Conservation (phyloP, 768 basidiomycete genomes). For the Tremella fuciformis region DNA sequence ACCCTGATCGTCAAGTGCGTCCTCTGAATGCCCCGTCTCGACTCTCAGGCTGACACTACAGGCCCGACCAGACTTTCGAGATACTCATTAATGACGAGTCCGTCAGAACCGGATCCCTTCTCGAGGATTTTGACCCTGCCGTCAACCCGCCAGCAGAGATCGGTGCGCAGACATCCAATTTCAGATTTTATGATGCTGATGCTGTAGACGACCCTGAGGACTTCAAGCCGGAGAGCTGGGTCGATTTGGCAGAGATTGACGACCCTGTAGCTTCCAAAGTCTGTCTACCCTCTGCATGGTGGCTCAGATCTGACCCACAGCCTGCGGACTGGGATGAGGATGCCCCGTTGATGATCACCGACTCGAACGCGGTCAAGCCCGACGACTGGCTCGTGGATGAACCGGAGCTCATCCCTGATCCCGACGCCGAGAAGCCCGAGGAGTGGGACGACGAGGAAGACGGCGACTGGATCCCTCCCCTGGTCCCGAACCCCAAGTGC, state of each 20-base stretch:
- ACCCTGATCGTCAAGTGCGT: slow-evolving; percentile 87
- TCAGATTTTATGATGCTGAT: slow-evolving; percentile 9
- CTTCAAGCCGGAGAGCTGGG: slow-evolving; percentile 87
- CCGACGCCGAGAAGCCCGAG: slow-evolving; percentile 83
- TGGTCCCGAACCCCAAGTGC: slow-evolving; percentile 85
- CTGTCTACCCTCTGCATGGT: slow-evolving; percentile 3
- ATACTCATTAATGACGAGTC: slow-evolving; percentile 84
- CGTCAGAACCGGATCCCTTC: slow-evolving; percentile 72
- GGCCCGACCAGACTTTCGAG: slow-evolving; percentile 88
- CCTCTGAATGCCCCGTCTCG: neutral
- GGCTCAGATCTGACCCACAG: slow-evolving; percentile 51
- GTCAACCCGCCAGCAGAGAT: slow-evolving; percentile 93
- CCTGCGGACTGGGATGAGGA: slow-evolving; percentile 98
- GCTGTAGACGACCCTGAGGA: slow-evolving; percentile 77
- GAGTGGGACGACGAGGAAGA: slow-evolving; percentile 99
- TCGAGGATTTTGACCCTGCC: slow-evolving; percentile 88
- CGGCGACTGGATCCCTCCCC: slow-evolving; percentile 94
- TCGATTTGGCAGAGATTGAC: slow-evolving; percentile 78
- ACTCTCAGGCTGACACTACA: slow-evolving; percentile 51
- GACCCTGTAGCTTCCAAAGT: slow-evolving; percentile 83
- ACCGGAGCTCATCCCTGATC: slow-evolving; percentile 74
- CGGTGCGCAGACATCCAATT: slow-evolving; percentile 22
- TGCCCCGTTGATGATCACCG: slow-evolving; percentile 84
- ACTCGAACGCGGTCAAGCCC: slow-evolving; percentile 82
- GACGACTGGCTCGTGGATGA: slow-evolving; percentile 96